Evolutionary conservation across 768 basidiomycete species (phyloP).

Genomic region (Naganishia friedmannii): DNA sequence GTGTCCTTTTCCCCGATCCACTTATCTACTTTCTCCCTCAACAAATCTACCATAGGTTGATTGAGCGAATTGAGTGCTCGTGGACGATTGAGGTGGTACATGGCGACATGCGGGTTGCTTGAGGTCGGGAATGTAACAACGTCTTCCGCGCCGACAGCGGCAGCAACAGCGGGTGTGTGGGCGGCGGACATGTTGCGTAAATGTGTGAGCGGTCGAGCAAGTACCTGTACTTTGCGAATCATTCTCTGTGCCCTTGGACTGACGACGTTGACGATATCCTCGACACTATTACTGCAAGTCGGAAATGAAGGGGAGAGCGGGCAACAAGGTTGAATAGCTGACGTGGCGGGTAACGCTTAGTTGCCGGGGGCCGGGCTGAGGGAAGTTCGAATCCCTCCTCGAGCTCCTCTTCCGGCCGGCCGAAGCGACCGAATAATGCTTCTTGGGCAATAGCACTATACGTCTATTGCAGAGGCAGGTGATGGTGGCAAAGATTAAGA

Average conservation of each 20-base stretch:
- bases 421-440: too few relatives aligned
- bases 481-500: too few relatives aligned
- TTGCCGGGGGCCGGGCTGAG: slow-evolving; percentile 2
- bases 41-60: slow-evolving; percentile 67
- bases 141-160: not conserved
- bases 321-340: not conserved
- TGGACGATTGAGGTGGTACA: slow-evolving; percentile 74
- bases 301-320: not conserved
- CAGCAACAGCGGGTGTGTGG: not conserved
- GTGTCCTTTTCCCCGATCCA: slow-evolving; percentile 36
- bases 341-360: not conserved
- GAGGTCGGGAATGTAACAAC: slow-evolving; percentile 15
- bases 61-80: slow-evolving; percentile 78
- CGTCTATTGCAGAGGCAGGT: too few relatives aligned
- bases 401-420: too few relatives aligned
- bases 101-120: slow-evolving; percentile 44
- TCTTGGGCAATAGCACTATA: too few relatives aligned
- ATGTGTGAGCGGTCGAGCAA: not conserved
- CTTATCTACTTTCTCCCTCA: slow-evolving; percentile 75
- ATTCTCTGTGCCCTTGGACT: not conserved
- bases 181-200: not conserved
- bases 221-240: not conserved
- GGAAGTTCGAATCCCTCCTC: too few relatives aligned
- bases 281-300: too few relatives aligned
- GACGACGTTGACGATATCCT: not conserved